Evolutionary conservation across 306 rosid genomes (phyloP).

Genomic region (Malus asiatica): DNA sequence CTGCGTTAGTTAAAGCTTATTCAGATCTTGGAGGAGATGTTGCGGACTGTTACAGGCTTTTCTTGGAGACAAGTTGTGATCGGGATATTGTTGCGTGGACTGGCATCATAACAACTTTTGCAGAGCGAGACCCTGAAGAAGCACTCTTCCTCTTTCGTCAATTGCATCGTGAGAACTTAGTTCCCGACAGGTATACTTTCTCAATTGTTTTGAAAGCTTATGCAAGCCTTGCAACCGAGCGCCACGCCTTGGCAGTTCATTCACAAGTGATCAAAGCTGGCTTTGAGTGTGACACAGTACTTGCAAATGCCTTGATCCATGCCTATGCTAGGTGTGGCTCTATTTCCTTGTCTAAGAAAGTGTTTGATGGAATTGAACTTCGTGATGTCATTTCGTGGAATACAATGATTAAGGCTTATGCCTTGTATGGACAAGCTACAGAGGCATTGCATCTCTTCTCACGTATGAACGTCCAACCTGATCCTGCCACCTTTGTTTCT

Average conservation of each 20-base stretch:
- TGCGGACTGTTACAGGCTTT: slow-evolving; percentile 59
- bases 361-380: slow-evolving; percentile 39
- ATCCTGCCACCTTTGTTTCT: slow-evolving; percentile 72
- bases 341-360: slow-evolving; percentile 54
- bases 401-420: slow-evolving; percentile 76
- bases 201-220: slow-evolving; percentile 76
- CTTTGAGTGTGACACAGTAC: slow-evolving; percentile 50
- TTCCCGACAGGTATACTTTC: slow-evolving; percentile 66
- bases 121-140: slow-evolving; percentile 63
- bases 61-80: slow-evolving; percentile 45
- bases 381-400: slow-evolving; percentile 83
- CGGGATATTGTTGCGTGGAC: slow-evolving; percentile 84
- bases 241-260: slow-evolving; percentile 50
- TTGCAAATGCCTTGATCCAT: slow-evolving; percentile 76
- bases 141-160: slow-evolving; percentile 59
- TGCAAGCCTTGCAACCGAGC: slow-evolving; percentile 58
- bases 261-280: slow-evolving; percentile 60
- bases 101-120: slow-evolving; percentile 55
- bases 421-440: slow-evolving; percentile 67
- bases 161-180: slow-evolving; percentile 40
- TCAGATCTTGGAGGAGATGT: slow-evolving; percentile 52
- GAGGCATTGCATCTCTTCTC: slow-evolving; percentile 59
- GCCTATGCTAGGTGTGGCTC: slow-evolving; percentile 80
- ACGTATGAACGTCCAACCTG: slow-evolving; percentile 47
- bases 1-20: slow-evolving; percentile 60